A percentile compares a stretch with the other conserved stretches of the same genome.
phyloP scores from a whole-genome alignment of 2,329 filamentous ascomycete genomes.

The Botrytis byssoidea region DNA sequence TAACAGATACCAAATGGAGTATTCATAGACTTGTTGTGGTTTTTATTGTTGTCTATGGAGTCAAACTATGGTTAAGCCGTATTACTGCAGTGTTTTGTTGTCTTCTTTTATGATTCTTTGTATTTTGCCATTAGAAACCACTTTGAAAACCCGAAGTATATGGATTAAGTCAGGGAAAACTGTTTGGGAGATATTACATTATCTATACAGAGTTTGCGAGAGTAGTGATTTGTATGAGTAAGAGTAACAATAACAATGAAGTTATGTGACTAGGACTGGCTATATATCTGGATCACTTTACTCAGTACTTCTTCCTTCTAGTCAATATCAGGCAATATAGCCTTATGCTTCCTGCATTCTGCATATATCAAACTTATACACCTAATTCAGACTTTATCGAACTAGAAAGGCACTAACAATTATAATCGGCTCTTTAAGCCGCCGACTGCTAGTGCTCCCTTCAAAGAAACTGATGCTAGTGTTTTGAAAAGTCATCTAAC shows the following conservation, averaged over 20 bases:
- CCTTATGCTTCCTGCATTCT: fast-evolving
- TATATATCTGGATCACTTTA: not conserved
- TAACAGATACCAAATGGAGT: not conserved
- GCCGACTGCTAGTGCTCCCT: no score
- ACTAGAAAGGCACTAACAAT: not conserved
- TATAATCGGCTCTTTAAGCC: no score
- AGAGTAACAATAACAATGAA: not conserved
- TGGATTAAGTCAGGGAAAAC: not conserved
- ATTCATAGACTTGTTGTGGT: not conserved
- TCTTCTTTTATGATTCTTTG: not conserved
- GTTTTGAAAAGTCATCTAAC: not conserved
- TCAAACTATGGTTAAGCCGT: not conserved
- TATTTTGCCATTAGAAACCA: not conserved
- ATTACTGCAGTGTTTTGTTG: not conserved
- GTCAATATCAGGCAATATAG: not conserved
- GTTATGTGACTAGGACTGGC: not conserved
- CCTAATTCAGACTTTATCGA: not conserved
- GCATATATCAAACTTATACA: no score
- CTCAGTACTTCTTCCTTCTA: not conserved
- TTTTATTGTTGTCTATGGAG: not conserved
- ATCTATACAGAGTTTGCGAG: not conserved
- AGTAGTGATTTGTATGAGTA: not conserved
- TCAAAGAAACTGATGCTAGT: not conserved
- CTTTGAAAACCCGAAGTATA: not conserved
- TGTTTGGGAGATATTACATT: not conserved